phyloP scores from a whole-genome alignment of 805 yeast genomes.

The Phaffomyces opuntiae region DNA sequence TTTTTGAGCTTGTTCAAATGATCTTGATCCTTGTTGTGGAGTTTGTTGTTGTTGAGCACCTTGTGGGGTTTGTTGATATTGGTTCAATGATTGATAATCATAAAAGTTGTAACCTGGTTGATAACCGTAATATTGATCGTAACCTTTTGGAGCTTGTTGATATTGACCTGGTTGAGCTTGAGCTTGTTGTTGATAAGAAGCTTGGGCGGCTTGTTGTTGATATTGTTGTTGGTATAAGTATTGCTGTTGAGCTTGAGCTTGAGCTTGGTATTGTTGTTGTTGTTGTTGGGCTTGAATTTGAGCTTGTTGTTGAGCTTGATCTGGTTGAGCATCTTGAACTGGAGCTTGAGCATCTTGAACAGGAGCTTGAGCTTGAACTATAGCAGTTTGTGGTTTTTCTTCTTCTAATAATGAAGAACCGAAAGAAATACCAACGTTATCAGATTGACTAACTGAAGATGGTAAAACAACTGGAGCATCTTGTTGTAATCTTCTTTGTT shows the following conservation, averaged over 20 bases:
- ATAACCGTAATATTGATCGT: constrained; percentile 24
- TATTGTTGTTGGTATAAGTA: constrained; percentile 5
- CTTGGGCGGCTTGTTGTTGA: constrained; percentile 10
- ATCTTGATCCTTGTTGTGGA: constrained; percentile 8
- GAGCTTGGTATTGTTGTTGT: constrained; percentile 11
- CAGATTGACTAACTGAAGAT: constrained; percentile 26
- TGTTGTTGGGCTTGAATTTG: constrained; percentile 16
- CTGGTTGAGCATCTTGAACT: constrained; percentile 13
- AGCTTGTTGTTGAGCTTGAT: constrained; percentile 13
- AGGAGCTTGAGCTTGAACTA: constrained; percentile 1
- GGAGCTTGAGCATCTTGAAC: constrained; percentile 1
- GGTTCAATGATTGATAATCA: constrained; percentile 14
- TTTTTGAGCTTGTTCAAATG: constrained; percentile 14
- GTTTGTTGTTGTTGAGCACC: constrained; percentile 6
- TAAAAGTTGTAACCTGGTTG: constrained; percentile 7
- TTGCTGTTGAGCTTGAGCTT: constrained; percentile 9
- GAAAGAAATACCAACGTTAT: constrained; percentile 50
- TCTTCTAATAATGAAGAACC: constrained; percentile 47
- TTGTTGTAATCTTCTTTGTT: constrained; percentile 32
- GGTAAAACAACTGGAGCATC: constrained; percentile 49
- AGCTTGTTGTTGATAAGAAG: constrained; percentile 14
- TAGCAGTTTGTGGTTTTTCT: constrained; percentile 15
- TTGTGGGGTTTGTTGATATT: constrained; percentile 11
- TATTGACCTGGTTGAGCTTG: constrained; percentile 9
- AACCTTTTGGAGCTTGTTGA: constrained; percentile 25